Evolutionary conservation across 257 asterid species (phyloP), one percentile per base, ranked within the genome.

Genomic region (Fraxinus anomala): DNA sequence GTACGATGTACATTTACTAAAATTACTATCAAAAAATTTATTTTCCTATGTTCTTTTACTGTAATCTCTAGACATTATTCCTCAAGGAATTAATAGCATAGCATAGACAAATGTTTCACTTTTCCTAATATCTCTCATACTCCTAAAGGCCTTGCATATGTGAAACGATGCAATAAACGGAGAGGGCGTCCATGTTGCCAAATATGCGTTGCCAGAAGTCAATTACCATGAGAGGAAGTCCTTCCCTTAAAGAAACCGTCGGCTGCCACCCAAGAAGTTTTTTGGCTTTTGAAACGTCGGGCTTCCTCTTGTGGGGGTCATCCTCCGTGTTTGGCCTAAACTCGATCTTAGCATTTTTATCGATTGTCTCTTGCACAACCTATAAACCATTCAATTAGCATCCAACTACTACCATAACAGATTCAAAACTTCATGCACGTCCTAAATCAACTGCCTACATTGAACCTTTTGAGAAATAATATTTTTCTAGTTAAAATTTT

Each of bases 231-330:
- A 81, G 92, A 24, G 96, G 97, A 76, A 94, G 96, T 16, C 98
- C 98, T 3, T 94, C 92, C 17, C 85, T 84, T 30, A 94, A 82
- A 17, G 96, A 86, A 11, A 94, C 89, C 0, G 54, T 83, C 4
- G 98, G 97, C 66, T 90, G 88, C 97, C 98, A 94, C 12, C 92
- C 92, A 12, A 94, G 93, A 21, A 88, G 91, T 37, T 82, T 72
- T 36, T 92, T 92, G 6, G 97, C 98, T 89, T 85, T 92, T 0
- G 97, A 87, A 66, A 94, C 90, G 82, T 90, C 96, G 0, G 96
- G 98, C 80, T 94, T 94, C 66, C 98, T 83, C 85, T 88, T 92
- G 85, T 94, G 98, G 3, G 98, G 98, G 69, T 94, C 97, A 68
- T 93, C 97, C 54, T 88, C 94, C 0, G 96, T 93, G 82, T 94